Base-by-base conservation (phyloP, 768 basidiomycete genomes). In the Lactifluus volemus region DNA sequence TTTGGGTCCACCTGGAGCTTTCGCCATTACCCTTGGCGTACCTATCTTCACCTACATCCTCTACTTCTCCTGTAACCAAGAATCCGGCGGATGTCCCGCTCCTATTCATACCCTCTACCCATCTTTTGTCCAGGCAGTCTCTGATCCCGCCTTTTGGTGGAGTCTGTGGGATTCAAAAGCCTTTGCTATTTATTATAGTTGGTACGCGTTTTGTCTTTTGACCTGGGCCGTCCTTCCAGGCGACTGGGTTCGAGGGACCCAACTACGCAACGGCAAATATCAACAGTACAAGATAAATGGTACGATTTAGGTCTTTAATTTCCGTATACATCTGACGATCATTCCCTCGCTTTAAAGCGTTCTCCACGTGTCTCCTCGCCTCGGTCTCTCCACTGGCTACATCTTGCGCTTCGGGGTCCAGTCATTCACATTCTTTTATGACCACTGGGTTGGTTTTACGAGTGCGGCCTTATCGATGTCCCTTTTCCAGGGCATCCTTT, bases 201-300 rank as follows among this genome's bases (percentile, higher is more conserved):
- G 96, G 95, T 98, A 97, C 73, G 75, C 82, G n/a, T 98, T 88
- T 72, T 87, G 84, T 65, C 81, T 98, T 51, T 73, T 82, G 2
- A 80, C 89, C 3, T 98, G 95, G 94, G 78, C 76, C 5, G 68
- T 92, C 52, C 74, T 98, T 12, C 97, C 84, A 17, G 84, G 82
- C 4, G 73, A 74, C 65, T 74, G 74, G 73, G 68, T 73, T 10
- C 68, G 71, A 57, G 74, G 73, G n/a, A 65, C 58, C 49, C 64
- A 36, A 8, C 72, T 96, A 67, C 80, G 97, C 49, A 85, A 84
- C 45, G 95, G 95, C 0, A 78, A 76, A 56, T 85, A 79, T 69
- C 86, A 89, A 70, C 74, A 79, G 61, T 99, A 99, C 79, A 98
- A 91, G 76, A 92, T 97, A 61, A 98, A 99, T 75, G 95, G 95